Percentiles rank a stretch among this genome's conserved stretches.
These are phyloP conservation scores for Kluyveromyces marxianus DNA, from an alignment of 1,139 yeast species.

Conservation along the genomic window DNA sequence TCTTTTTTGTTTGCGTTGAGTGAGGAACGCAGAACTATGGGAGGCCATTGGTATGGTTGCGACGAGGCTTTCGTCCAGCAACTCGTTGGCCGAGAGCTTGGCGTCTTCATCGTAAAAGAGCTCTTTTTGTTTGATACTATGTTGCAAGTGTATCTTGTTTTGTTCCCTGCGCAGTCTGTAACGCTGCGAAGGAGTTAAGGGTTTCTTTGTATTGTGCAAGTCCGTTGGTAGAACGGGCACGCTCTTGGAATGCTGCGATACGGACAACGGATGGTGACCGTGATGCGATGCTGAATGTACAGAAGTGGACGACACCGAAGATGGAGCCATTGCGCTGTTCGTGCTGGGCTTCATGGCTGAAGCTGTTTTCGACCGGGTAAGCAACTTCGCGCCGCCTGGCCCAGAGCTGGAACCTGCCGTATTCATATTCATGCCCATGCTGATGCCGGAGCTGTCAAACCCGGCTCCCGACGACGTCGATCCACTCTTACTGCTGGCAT, in stretches of 20 bases:
- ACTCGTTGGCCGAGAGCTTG: slow-evolving; percentile 11
- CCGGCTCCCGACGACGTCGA: too few relatives aligned
- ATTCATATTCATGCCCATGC: too few relatives aligned
- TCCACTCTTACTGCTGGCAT: too few relatives aligned
- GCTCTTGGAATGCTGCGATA: slow-evolving; percentile 17
- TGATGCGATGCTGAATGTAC: not conserved
- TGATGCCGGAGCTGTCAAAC: too few relatives aligned
- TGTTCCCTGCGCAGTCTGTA: slow-evolving; percentile 33
- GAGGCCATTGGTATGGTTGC: slow-evolving; percentile 43
- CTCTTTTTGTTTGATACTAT: slow-evolving; percentile 32
- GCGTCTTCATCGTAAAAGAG: slow-evolving; percentile 38
- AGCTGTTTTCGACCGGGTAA: not conserved
- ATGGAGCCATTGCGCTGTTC: slow-evolving; percentile 4
- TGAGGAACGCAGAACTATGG: slow-evolving; percentile 10
- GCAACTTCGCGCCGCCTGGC: too few relatives aligned
- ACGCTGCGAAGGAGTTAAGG: slow-evolving; percentile 35
- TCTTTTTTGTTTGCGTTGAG: not conserved
- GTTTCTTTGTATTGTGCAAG: slow-evolving; percentile 7
- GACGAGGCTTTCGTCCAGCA: slow-evolving; percentile 34
- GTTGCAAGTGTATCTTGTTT: slow-evolving; percentile 29
- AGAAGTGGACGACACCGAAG: too few relatives aligned
- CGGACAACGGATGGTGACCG: not conserved
- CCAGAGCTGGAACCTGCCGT: too few relatives aligned
- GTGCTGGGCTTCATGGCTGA: not conserved
- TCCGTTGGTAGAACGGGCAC: slow-evolving; percentile 20